phyloP scores from a whole-genome alignment of 441 rosid species.

The Pelargonium myrrhifolium region DNA sequence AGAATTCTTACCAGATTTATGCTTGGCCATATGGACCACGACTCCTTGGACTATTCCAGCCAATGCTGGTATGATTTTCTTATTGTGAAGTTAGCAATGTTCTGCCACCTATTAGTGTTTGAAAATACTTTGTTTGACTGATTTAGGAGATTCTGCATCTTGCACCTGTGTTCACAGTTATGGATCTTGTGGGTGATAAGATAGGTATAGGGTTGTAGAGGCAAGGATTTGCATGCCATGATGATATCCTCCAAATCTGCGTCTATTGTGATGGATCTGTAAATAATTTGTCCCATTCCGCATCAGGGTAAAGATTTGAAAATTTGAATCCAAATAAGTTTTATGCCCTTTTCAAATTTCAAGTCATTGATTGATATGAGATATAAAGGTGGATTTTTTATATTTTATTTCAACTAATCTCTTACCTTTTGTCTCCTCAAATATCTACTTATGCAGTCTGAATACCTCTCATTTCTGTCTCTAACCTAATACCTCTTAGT shows the following conservation, averaged over 20 bases:
- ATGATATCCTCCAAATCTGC: not conserved
- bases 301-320: not conserved
- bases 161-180: not conserved
- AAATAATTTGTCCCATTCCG: not conserved
- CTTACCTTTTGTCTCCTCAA: not conserved
- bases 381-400: not conserved
- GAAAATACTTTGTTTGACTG: slow-evolving; percentile 3
- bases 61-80: slow-evolving; percentile 63
- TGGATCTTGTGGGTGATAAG: not conserved
- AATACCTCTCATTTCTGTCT: too few relatives aligned
- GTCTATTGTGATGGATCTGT: not conserved
- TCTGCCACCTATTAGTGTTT: not conserved
- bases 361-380: not conserved
- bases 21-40: slow-evolving; percentile 93
- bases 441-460: too few relatives aligned
- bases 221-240: not conserved
- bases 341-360: not conserved
- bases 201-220: not conserved
- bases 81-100: slow-evolving; percentile 5
- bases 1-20: slow-evolving; percentile 68
- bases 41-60: slow-evolving; percentile 99
- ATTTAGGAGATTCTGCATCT: slow-evolving; percentile 2
- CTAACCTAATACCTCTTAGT: too few relatives aligned
- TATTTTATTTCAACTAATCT: not conserved
- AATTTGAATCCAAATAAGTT: not conserved